These are phyloP conservation scores for Kwoniella shivajii DNA, from an alignment of 1,284 basidiomycete genomes.

Conservation along the genomic window DNA sequence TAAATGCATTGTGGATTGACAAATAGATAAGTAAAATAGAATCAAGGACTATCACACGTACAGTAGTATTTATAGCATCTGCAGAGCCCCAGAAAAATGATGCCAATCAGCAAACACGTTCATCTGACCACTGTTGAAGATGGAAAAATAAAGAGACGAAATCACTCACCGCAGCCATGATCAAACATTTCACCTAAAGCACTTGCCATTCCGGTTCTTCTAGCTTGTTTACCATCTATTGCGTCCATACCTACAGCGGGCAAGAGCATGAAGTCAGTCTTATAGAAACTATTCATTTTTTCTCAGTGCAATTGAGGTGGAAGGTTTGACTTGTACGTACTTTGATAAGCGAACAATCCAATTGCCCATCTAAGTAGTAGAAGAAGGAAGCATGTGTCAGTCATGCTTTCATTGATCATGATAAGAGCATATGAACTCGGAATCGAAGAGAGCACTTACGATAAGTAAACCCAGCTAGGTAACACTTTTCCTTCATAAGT, in stretches of 20 bases:
- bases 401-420: neutral
- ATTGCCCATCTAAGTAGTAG: slow-evolving; percentile 69
- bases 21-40: too few species aligned
- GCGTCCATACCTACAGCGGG: slow-evolving; percentile 49
- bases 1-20: neutral
- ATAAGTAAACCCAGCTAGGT: slow-evolving; percentile 83
- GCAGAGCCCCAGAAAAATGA: too few species aligned
- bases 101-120: neutral
- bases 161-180: slow-evolving; percentile 66
- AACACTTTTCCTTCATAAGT: slow-evolving; percentile 67
- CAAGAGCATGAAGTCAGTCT: neutral
- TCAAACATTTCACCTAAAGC: slow-evolving; percentile 88
- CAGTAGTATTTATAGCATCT: slow-evolving; percentile 92
- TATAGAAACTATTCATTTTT: neutral
- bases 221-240: slow-evolving; percentile 81
- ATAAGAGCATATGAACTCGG: neutral
- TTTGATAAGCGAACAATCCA: slow-evolving; percentile 92
- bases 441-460: slow-evolving; percentile 59
- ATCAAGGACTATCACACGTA: too few species aligned
- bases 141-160: neutral
- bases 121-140: neutral
- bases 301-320: too few species aligned
- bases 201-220: slow-evolving; percentile 92
- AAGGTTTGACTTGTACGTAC: slow-evolving; percentile 63
- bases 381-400: too few species aligned